Evolutionary conservation across 768 basidiomycete genomes (phyloP), one percentile per base, ranked within the genome.

Genomic region (Tricholoma sp.): DNA sequence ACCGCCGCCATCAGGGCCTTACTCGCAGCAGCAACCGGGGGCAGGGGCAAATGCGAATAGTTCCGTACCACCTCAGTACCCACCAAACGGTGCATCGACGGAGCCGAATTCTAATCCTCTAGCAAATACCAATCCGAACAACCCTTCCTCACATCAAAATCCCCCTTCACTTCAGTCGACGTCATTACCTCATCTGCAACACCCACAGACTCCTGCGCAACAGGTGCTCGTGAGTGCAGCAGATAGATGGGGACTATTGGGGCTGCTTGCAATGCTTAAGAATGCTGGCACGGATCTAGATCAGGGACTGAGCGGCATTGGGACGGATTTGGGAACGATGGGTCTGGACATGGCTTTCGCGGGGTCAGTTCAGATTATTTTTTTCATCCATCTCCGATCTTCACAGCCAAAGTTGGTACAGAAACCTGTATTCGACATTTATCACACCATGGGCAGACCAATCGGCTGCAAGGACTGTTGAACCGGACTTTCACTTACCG

Each of bases 381-480:
- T 34, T n/a, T 10, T 54, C 11, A n/a, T 24, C 39, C 51, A 37
- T 12, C 17, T 41, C 32, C 33, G 34, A 57, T 56, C 56, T 63
- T 61, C 62, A 60, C 55, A 48, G 41, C 52, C 47, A 31, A 49
- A 47, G 33, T 51, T 39, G 41, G 33, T 51, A 61, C 70, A 90
- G 91, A 68, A 89, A 89, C 65, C 76, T 95, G 57, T 94, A 92
- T 74, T 86, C 92, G 57, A 89, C 89, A 28, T 95, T 98, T 75
- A 91, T 96, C 66, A 95, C 96, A 56, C 95, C 95, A 28, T 98
- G 94, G 94, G 85, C 91, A 59, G 94, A 96, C 70, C 86, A 93
- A 60, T 88, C 88, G 61, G 86, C 88, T 44, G 88, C 88, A 61
- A 86, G 85, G 66, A 81, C 83, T 56, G 86, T 96, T 58, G 94